These are phyloP conservation scores for Venturia asperata DNA, from an alignment of 2,329 filamentous ascomycete genomes.

Conservation along the genomic window DNA sequence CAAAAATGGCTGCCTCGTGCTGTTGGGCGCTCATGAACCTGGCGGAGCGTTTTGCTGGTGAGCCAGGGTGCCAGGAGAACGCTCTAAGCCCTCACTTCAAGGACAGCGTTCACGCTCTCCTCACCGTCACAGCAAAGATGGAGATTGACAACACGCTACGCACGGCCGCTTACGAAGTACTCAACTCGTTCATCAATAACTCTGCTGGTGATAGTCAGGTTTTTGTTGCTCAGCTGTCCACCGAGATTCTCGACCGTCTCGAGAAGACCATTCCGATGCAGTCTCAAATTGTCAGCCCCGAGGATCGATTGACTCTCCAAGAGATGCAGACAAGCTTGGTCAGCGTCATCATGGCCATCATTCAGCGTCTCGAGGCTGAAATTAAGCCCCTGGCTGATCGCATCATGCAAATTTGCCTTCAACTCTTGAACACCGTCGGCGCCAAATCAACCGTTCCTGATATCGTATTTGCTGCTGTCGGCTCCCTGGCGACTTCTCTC, in stretches of 20 bases:
- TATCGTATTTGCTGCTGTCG: constrained; percentile 84
- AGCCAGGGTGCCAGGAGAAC: constrained; percentile 71
- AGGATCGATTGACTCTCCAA: constrained; percentile 91
- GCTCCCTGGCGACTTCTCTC: constrained; percentile 81
- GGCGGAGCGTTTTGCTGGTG: constrained; percentile 88
- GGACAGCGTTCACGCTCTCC: constrained; percentile 76
- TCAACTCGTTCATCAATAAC: constrained; percentile 90
- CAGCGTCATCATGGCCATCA: constrained; percentile 84
- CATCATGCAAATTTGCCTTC: constrained; percentile 84
- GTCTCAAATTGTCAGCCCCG: constrained; percentile 88
- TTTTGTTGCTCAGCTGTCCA: constrained; percentile 73
- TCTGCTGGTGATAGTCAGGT: constrained; percentile 77
- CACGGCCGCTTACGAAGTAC: constrained; percentile 93
- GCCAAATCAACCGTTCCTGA: constrained; percentile 92
- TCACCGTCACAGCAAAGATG: constrained; percentile 73
- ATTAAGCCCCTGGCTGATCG: constrained; percentile 83
- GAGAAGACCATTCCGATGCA: constrained; percentile 87
- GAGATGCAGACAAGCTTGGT: constrained; percentile 96
- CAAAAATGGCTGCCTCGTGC: constrained; percentile 96
- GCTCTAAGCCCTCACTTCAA: constrained; percentile 88
- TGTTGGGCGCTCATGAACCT: constrained; percentile 99
- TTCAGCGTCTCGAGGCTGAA: constrained; percentile 84
- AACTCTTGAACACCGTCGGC: constrained; percentile 68
- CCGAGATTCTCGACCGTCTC: constrained; percentile 82
- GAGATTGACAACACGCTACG: constrained; percentile 83